Evolutionary conservation across 768 basidiomycete species (phyloP).

Genomic region (Fomitopsis pulvina): DNA sequence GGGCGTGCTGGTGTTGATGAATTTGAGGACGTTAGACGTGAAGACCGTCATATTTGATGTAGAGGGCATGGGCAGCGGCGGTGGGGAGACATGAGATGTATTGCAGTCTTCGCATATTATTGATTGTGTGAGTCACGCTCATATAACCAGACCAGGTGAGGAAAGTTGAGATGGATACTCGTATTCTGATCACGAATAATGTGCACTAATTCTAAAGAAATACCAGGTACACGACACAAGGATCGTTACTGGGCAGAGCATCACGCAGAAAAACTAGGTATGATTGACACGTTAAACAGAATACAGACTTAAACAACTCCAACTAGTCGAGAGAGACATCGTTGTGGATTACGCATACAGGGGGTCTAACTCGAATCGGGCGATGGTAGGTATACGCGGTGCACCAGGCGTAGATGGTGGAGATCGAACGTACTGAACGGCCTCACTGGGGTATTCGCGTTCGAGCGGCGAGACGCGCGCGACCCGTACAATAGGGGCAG

Average conservation of each 20-base stretch:
- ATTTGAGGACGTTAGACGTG: conserved; percentile 70
- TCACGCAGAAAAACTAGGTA: too few species aligned
- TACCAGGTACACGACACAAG: too few species aligned
- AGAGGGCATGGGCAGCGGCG: conserved; percentile 25
- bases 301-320: neutral
- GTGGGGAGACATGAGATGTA: conserved; percentile 9
- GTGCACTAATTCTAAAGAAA: neutral
- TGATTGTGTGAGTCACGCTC: neutral
- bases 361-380: conserved; percentile 4
- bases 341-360: conserved; percentile 5
- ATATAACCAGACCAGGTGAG: neutral
- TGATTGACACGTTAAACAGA: neutral
- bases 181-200: neutral
- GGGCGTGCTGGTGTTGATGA: conserved; percentile 73
- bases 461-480: too few species aligned
- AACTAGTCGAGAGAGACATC: neutral
- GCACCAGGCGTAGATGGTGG: neutral
- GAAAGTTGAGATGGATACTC: neutral
- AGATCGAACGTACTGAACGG: too few species aligned
- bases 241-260: too few species aligned
- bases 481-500: too few species aligned
- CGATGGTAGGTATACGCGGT: conserved; percentile 6
- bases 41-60: conserved; percentile 54
- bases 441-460: too few species aligned
- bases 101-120: neutral